These are phyloP conservation scores for Termitomyces sp. DNA, from an alignment of 768 basidiomycete species.

Conservation along the genomic window DNA sequence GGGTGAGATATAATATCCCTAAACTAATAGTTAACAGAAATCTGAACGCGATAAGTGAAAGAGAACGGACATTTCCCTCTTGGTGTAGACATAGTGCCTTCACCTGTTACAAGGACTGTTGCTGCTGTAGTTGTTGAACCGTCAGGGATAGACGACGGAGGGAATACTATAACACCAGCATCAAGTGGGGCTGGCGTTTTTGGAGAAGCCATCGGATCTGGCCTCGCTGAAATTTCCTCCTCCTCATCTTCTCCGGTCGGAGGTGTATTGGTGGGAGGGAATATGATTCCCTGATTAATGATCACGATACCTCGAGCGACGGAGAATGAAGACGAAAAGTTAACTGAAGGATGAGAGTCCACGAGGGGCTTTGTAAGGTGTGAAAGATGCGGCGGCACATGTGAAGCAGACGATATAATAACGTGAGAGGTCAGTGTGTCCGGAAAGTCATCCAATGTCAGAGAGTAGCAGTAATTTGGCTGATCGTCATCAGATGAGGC, in stretches of 20 bases:
- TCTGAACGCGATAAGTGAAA: neutral
- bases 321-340: neutral
- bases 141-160: conserved; percentile 53
- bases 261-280: conserved; percentile 15
- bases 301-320: conserved; percentile 31
- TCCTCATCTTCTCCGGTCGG: conserved; percentile 10
- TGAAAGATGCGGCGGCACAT: conserved; percentile 24
- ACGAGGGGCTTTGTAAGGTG: conserved; percentile 15
- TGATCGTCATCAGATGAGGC: neutral
- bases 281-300: conserved; percentile 26
- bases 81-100: conserved; percentile 70
- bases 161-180: conserved; percentile 68
- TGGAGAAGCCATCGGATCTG: conserved; percentile 4
- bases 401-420: conserved; percentile 43
- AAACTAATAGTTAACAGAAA: conserved; percentile 7
- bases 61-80: conserved; percentile 58
- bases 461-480: conserved; percentile 26
- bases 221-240: conserved; percentile 20
- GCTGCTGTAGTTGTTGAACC: conserved; percentile 46
- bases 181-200: conserved; percentile 34
- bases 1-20: conserved; percentile 59
- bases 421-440: conserved; percentile 51
- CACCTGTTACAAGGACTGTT: conserved; percentile 63
- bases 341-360: neutral
- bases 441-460: conserved; percentile 55